Percentiles rank a stretch among this genome's conserved stretches.
Evolutionary conservation across 495 filamentous ascomycete genomes (phyloP).

Genomic region (Neurospora intermedia): DNA sequence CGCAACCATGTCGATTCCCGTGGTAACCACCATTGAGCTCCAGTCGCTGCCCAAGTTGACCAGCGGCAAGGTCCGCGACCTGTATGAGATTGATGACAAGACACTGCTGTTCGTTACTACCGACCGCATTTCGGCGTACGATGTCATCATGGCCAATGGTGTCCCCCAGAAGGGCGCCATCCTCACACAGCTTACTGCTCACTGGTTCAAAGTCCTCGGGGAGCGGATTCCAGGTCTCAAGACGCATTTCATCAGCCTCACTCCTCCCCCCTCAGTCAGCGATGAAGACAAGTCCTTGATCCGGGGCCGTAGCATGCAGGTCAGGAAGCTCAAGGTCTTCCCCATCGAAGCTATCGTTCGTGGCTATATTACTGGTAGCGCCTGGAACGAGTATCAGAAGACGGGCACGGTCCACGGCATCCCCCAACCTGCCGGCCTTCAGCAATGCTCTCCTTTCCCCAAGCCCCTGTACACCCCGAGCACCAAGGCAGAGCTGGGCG

Average conservation of each 20-base stretch:
- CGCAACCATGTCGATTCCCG: conserved; percentile 4
- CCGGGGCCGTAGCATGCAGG: conserved; percentile 68
- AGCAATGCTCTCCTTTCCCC: conserved; percentile 63
- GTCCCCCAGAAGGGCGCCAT: conserved; percentile 76
- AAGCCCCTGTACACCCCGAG: conserved; percentile 74
- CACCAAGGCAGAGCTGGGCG: conserved; percentile 79
- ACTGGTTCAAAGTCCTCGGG: conserved; percentile 75
- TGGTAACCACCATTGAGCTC: conserved; percentile 20
- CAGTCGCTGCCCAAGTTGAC: conserved; percentile 26
- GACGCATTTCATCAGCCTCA: conserved; percentile 66
- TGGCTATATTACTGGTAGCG: conserved; percentile 88
- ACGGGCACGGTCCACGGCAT: conserved; percentile 76
- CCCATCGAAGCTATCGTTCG: conserved; percentile 83
- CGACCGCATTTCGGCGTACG: conserved; percentile 90
- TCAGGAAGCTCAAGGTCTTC: conserved; percentile 65
- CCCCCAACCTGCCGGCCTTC: conserved; percentile 51
- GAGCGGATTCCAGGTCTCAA: conserved; percentile 53
- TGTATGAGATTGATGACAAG: conserved; percentile 64
- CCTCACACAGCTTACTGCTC: conserved; percentile 69
- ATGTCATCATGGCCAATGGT: conserved; percentile 85
- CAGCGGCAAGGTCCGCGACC: conserved; percentile 66
- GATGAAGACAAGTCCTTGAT: conserved; percentile 34
- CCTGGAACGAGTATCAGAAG: conserved; percentile 67
- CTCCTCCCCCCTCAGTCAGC: conserved; percentile 47
- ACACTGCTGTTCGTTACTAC: conserved; percentile 74